Base-by-base conservation (phyloP, 139 green algal genomes). In the Penium margaritaceum region DNA sequence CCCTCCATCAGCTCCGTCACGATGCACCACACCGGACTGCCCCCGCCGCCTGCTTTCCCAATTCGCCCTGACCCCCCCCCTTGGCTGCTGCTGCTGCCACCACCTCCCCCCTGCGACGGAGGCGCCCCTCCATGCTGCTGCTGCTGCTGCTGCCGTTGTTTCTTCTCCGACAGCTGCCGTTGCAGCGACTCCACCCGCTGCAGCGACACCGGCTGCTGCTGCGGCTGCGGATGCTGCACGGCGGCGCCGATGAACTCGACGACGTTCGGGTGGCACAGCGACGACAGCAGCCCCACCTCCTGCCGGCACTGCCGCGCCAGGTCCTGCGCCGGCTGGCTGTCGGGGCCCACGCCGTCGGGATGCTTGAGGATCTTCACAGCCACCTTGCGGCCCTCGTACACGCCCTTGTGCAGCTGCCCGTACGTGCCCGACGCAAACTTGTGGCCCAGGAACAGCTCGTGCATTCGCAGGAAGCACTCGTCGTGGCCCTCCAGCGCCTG, bases 1-100 rank as follows among this genome's bases (percentile, higher is more conserved):
- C 57, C 58, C 57, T 53, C 63, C 67, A 90, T 54, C 2, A 65
- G 84, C 66, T 80, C 73, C 47, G 67, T 96, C 41, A 97, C 87
- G 57, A 98, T 96, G 84, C 91, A 96, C 53, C 96, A 84, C 80
- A 95, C 92, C 72, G 92, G 92, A 72, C 88, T 90, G 46, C 86
- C 81, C 15, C 91, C 96, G 88, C 91, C n/a, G n/a, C n/a, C n/a
- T n/a, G n/a, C n/a, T n/a, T n/a, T n/a, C n/a, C n/a, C n/a, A n/a
- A n/a, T n/a, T n/a, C n/a, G n/a, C n/a, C n/a, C n/a, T n/a, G n/a
- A n/a, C n/a, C n/a, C n/a, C n/a, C n/a, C n/a, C n/a, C n/a, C n/a
- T n/a, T n/a, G n/a, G n/a, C n/a, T n/a, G n/a, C n/a, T n/a, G n/a
- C n/a, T n/a, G n/a, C n/a, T n/a, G n/a, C n/a, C n/a, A n/a, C n/a